Evolutionary conservation across 495 filamentous ascomycete species (phyloP), one percentile per base, ranked within the genome.

Genomic region (Xylaria telfairii): DNA sequence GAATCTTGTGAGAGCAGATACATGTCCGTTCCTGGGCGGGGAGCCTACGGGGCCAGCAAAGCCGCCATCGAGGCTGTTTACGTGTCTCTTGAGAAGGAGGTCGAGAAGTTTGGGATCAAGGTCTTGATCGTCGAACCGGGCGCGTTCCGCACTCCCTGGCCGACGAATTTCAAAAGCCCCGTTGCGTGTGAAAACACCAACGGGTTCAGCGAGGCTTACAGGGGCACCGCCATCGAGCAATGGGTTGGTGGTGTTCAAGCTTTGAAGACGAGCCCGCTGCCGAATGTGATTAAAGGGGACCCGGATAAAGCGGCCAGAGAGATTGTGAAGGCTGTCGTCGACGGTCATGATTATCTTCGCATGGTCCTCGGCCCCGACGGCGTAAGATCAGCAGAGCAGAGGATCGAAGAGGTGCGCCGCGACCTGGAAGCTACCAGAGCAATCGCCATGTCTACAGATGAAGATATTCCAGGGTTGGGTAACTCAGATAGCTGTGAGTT

Each of bases 71-170:
- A 75, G 10, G 82, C 76, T 8, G 51, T 85, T 6, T 80, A 78
- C 21, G 79, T 81, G 47, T 74, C 75, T 6, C 73, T 88, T 6
- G 67, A 68, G 10, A 65, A 68, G 0, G 86, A 88, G 69, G 62
- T 88, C 17, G 71, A 68, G 13, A 79, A 79, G 7, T 82, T 87
- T 42, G 78, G 80, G 1, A 83, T 89, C 62, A 76, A 81, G 6
- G 83, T 81, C 4, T 75, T 77, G n/a, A 71, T 77, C 13, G 71
- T 88, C 17, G 86, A 88, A 75, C 86, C 84, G 10, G 86, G 86
- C 3, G 77, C 79, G 47, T 81, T 79, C 34, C 72, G 78, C 41
- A 83, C 81, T 0, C 62, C 70, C 30, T 80, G 81, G 64, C 73
- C 74, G 12, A 21, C 32, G 12, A 63, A 57, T n/a, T 59, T 69